These are phyloP conservation scores for Chaetomium cochliodes DNA, from an alignment of 495 filamentous ascomycete genomes.

Conservation along the genomic window DNA sequence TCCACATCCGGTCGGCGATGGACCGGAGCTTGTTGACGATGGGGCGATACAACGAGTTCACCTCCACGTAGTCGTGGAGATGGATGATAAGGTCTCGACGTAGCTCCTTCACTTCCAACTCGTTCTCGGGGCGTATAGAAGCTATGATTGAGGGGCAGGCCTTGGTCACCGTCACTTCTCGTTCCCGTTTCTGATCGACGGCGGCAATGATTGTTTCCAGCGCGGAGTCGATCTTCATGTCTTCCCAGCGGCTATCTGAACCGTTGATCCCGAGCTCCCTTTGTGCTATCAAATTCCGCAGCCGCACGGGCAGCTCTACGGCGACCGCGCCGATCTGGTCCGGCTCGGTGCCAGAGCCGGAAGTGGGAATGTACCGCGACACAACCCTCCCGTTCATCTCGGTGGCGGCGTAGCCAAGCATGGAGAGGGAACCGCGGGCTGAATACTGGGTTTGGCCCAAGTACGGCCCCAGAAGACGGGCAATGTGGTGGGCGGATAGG, in stretches of 20 bases:
- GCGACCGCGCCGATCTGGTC: slow-evolving; percentile 28
- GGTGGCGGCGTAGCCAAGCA: slow-evolving; percentile 64
- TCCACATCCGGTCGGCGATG: slow-evolving; percentile 67
- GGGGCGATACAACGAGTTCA: slow-evolving; percentile 63
- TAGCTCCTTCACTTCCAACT: neutral
- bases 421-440: slow-evolving; percentile 47
- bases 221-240: slow-evolving; percentile 43
- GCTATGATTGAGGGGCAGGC: neutral
- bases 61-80: slow-evolving; percentile 75
- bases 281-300: slow-evolving; percentile 28
- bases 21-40: slow-evolving; percentile 62
- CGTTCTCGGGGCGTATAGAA: neutral
- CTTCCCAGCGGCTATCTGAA: slow-evolving; percentile 44
- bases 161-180: neutral
- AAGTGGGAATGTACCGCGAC: slow-evolving; percentile 3
- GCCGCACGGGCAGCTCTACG: slow-evolving; percentile 26
- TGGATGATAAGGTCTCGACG: slow-evolving; percentile 60
- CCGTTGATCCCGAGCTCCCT: slow-evolving; percentile 8
- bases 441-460: slow-evolving; percentile 59
- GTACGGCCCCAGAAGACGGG: slow-evolving; percentile 71
- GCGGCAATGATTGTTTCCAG: slow-evolving; percentile 41
- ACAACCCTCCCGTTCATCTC: slow-evolving; percentile 42
- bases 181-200: slow-evolving; percentile 29
- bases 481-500: slow-evolving; percentile 76
- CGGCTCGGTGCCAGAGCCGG: slow-evolving; percentile 20